These are phyloP conservation scores for Evernia prunastri DNA, from an alignment of 495 filamentous ascomycete species.

Conservation along the genomic window DNA sequence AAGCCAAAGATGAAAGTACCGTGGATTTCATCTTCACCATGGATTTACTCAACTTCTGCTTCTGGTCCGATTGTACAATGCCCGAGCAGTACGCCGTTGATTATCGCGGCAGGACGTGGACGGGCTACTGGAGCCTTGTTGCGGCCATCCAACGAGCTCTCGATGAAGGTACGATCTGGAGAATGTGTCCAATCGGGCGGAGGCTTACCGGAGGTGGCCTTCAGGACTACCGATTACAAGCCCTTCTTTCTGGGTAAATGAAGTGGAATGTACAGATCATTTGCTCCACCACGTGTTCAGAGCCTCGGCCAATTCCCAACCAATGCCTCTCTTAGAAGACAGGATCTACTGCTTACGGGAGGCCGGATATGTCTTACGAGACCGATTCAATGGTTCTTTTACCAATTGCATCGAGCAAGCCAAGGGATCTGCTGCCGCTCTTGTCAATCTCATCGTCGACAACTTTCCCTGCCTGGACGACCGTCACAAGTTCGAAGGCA, in stretches of 20 bases:
- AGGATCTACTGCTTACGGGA: slow-evolving; percentile 75
- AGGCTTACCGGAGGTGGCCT: slow-evolving; percentile 5
- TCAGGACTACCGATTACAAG: slow-evolving; percentile 73
- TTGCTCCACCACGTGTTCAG: slow-evolving; percentile 72
- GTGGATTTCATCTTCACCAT: slow-evolving; percentile 93
- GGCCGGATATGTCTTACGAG: slow-evolving; percentile 74
- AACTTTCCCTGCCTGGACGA: slow-evolving; percentile 86
- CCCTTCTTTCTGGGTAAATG: slow-evolving; percentile 78
- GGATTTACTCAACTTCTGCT: slow-evolving; percentile 94
- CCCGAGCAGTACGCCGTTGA: slow-evolving; percentile 67
- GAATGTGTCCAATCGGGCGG: neutral
- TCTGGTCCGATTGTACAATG: slow-evolving; percentile 69
- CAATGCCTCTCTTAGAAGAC: slow-evolving; percentile 78
- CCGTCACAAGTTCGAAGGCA: slow-evolving; percentile 62
- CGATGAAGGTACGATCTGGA: slow-evolving; percentile 54
- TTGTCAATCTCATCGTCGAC: slow-evolving; percentile 75
- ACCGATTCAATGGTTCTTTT: slow-evolving; percentile 76
- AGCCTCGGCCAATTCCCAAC: slow-evolving; percentile 77
- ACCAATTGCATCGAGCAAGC: slow-evolving; percentile 67
- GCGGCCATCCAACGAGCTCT: slow-evolving; percentile 78
- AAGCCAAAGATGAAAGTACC: slow-evolving; percentile 64
- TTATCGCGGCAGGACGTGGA: slow-evolving; percentile 76
- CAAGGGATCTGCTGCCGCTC: slow-evolving; percentile 67
- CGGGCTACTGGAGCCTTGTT: slow-evolving; percentile 92
- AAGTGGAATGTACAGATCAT: slow-evolving; percentile 68